Conservation (phyloP, 2,329 filamentous ascomycete genomes). For the Alternaria brassicae region DNA sequence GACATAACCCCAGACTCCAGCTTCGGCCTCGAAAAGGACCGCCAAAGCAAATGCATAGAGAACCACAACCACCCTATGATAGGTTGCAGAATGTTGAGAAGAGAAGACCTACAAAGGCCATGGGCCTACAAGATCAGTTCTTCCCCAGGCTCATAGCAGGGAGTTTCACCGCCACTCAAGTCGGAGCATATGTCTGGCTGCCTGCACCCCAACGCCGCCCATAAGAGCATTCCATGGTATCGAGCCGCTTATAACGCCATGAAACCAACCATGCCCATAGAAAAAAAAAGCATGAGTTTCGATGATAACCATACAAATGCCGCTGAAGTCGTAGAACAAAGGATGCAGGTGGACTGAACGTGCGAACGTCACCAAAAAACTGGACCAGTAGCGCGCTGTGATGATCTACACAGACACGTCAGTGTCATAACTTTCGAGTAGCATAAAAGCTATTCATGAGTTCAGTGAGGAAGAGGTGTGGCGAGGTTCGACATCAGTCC, state of each 20-base stretch:
- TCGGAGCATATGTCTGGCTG: no score
- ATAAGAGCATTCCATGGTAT: constrained; percentile 15
- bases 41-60: constrained; percentile 21
- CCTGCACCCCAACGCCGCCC: constrained; percentile 1
- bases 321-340: constrained; percentile 6
- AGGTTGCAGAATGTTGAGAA: neutral
- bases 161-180: neutral
- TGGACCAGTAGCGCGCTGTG: constrained; percentile 6
- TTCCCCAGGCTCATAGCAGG: constrained; percentile 44
- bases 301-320: constrained; percentile 15
- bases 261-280: constrained; percentile 12
- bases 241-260: constrained; percentile 8
- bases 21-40: constrained; percentile 3
- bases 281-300: neutral
- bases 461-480: neutral
- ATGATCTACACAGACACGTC: constrained; percentile 6
- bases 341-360: constrained; percentile 3
- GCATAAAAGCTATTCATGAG: neutral
- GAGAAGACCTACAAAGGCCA: neutral
- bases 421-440: neutral
- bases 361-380: neutral
- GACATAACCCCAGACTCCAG: constrained; percentile 17
- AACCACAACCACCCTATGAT: neutral
- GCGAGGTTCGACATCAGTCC: constrained; percentile 1
- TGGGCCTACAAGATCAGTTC: neutral